These are phyloP conservation scores for Colletotrichum salicis DNA, from an alignment of 2,329 filamentous ascomycete genomes.

Conservation along the genomic window DNA sequence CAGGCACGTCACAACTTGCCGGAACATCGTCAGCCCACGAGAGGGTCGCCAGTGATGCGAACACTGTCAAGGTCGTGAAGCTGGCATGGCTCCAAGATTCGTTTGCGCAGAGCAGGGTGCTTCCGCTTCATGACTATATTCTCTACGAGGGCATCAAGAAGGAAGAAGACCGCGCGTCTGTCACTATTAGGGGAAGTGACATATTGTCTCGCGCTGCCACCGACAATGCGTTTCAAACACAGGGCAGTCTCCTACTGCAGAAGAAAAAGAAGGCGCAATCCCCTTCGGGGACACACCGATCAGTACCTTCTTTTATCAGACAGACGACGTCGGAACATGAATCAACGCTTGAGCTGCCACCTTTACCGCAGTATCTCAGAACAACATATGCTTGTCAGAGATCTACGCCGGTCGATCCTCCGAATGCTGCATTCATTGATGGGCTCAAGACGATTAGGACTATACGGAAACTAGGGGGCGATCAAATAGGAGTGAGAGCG, in stretches of 20 bases:
- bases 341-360: slow-evolving; percentile 64
- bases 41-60: slow-evolving; percentile 39
- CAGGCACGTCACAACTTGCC: not conserved
- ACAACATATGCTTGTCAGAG: slow-evolving; percentile 84
- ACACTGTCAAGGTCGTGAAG: slow-evolving; percentile 63
- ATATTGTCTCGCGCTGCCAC: slow-evolving; percentile 38
- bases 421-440: slow-evolving; percentile 80
- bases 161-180: not conserved
- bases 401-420: slow-evolving; percentile 73
- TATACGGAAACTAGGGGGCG: slow-evolving; percentile 75
- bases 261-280: not conserved
- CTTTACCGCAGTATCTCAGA: slow-evolving; percentile 62
- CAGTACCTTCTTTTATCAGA: slow-evolving; percentile 61
- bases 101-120: slow-evolving; percentile 52
- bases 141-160: slow-evolving; percentile 62
- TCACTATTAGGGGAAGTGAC: slow-evolving; percentile 29
- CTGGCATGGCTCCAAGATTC: slow-evolving; percentile 69
- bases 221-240: not conserved
- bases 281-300: not conserved
- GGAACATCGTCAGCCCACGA: not conserved
- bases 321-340: slow-evolving; percentile 85
- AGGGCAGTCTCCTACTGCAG: not conserved
- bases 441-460: slow-evolving; percentile 80
- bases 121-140: slow-evolving; percentile 62
- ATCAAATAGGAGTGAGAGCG: slow-evolving; percentile 83